Evolutionary conservation across 75 land plant genomes (phyloP), one percentile per base, ranked within the genome.

Genomic region (Adiantum capillusveneris): DNA sequence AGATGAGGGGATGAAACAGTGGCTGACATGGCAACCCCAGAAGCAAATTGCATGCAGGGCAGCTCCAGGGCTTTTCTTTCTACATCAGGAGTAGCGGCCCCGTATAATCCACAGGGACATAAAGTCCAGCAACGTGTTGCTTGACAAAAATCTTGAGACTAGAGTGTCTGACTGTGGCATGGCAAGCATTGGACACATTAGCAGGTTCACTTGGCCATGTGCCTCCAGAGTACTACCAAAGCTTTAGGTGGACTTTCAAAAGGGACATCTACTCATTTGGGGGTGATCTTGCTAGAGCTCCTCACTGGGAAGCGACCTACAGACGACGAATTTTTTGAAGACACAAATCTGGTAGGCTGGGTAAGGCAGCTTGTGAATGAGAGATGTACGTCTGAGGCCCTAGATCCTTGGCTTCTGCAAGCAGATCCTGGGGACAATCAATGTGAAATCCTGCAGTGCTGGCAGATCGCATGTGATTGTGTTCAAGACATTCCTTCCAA

Each of bases 211-310:
- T 87, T 0, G 90, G 90, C 0, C 84, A 87, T 56, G 90, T 87
- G 11, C 90, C 90, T 3, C 90, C 90, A 9, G 90, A 87, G 72
- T 87, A 87, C 73, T 87, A 87, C 60, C 90, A 87, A 66, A 87
- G 90, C 79, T 84, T 87, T 62, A 44, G 90, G 44, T 87, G 90
- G 74, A 84, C 90, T 7, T 64, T 81, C 19, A 84, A 81, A 50
- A 87, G 90, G 31, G 90, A 87, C 44, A 81, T 81, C 20, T 87
- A 87, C 64, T 81, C 85, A 0, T 76, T 79, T 30, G 87, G 89
- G n/a, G 31, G 86, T 85, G 1, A 74, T 85, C 7, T 31, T 85
- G 43, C 50, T 85, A 43, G 89, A 85, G 48, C 52, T 85, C 11
- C 29, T 83, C 28, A 83, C 89, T 1, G 83, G 89, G 22, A 69